Conservation (phyloP, 2,329 filamentous ascomycete species). For the Colletotrichum spinosum region DNA sequence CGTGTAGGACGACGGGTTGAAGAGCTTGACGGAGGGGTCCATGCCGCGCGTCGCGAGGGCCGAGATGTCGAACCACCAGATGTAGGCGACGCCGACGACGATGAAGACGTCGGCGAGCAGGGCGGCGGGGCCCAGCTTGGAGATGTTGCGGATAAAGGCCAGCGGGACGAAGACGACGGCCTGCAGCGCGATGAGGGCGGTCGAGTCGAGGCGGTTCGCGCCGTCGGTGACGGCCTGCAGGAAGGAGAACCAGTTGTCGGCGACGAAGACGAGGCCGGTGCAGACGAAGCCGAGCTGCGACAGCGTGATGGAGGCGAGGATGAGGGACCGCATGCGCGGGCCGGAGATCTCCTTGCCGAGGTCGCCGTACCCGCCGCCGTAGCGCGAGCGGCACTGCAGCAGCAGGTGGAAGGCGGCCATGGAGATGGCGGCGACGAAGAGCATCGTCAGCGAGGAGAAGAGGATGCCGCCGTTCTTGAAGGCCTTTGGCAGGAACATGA, state of each 20-base stretch:
- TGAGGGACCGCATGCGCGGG: slow-evolving; percentile 70
- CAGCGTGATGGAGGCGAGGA: slow-evolving; percentile 77
- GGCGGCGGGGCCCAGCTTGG: slow-evolving; percentile 76
- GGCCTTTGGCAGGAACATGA: slow-evolving; percentile 85
- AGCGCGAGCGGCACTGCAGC: slow-evolving; percentile 71
- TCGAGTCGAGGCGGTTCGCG: slow-evolving; percentile 63
- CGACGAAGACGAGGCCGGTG: slow-evolving; percentile 81
- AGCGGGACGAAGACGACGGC: slow-evolving; percentile 74
- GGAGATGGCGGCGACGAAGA: slow-evolving; percentile 73
- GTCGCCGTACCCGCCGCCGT: slow-evolving; percentile 80
- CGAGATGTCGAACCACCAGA: slow-evolving; percentile 77
- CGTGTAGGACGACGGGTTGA: slow-evolving; percentile 77
- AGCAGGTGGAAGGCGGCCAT: slow-evolving; percentile 79
- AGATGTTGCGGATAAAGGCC: slow-evolving; percentile 79
- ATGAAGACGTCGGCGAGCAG: slow-evolving; percentile 80
- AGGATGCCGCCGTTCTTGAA: slow-evolving; percentile 83
- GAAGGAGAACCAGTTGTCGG: slow-evolving; percentile 79
- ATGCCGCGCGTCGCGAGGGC: slow-evolving; percentile 67
- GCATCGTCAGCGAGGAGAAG: slow-evolving; percentile 77
- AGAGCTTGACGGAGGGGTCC: slow-evolving; percentile 71
- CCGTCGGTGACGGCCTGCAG: slow-evolving; percentile 69
- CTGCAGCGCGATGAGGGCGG: slow-evolving; percentile 74
- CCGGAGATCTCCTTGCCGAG: slow-evolving; percentile 76
- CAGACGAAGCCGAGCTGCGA: slow-evolving; percentile 85
- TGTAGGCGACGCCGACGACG: slow-evolving; percentile 76